Conservation (phyloP, 306 rosid species). For the Acmispon strigosus region DNA sequence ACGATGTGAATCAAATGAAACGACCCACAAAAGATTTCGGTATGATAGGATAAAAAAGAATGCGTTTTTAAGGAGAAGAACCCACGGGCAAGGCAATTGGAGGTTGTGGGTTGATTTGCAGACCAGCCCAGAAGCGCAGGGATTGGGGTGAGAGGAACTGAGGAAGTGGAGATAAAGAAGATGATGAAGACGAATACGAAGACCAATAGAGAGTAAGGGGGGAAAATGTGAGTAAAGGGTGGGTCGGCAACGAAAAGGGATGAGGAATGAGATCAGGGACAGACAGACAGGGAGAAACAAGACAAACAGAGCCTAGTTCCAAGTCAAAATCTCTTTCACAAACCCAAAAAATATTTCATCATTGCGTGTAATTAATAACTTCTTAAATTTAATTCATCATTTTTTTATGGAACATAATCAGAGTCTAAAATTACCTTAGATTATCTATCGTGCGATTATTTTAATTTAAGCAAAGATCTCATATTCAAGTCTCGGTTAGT, state of each 20-base stretch:
- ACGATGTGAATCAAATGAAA: background rate
- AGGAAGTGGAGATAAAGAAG: background rate
- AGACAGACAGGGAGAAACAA: background rate
- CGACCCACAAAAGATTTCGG: background rate
- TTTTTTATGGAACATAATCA: too few species aligned
- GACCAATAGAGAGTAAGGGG: background rate
- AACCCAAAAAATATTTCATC: constrained; percentile 11
- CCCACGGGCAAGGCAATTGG: background rate
- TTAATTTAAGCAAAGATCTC: too few species aligned
- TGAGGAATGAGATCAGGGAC: constrained; percentile 20
- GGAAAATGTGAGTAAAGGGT: background rate
- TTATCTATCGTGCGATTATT: too few species aligned
- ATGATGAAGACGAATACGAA: background rate
- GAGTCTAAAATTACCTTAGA: too few species aligned
- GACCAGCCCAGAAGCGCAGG: background rate
- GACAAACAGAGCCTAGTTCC: constrained; percentile 12
- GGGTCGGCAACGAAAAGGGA: background rate
- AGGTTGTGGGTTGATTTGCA: constrained; percentile 20
- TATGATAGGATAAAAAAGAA: background rate
- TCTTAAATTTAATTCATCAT: too few species aligned
- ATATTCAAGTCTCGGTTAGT: too few species aligned
- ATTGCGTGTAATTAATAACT: background rate
- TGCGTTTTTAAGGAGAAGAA: background rate
- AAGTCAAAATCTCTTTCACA: constrained; percentile 14
- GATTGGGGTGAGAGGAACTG: background rate